Base-by-base conservation (phyloP, 2,329 filamentous ascomycete species). In the Akanthomyces uredinophilus region DNA sequence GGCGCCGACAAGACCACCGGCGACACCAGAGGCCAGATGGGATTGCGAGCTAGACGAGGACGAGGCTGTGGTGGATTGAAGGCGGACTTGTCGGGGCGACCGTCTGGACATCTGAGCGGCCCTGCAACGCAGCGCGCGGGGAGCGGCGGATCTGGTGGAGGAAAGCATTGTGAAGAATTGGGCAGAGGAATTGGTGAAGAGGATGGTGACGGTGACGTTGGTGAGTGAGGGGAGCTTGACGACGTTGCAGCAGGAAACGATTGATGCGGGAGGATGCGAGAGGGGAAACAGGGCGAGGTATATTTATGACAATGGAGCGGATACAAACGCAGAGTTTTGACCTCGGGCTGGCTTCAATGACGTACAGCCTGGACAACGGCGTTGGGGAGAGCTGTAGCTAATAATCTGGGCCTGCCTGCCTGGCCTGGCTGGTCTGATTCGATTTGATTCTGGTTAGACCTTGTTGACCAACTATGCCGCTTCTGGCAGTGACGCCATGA, bases 1-100 rank as follows among this genome's bases (percentile, higher is more conserved):
- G 2, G 77, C 78, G 18, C 77, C 79, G 7, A 70, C 75, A 4
- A 81, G 63, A 50, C 80, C 80, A 43, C 80, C 79, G 4, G 74
- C 74, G 1, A 79, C 63, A 56, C 79, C 80, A 2, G 76, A 70
- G 2, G 69, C 73, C 51, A 80, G 66, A 60, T 78, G 72, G 2
- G 74, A 74, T 51, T 65, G 65, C 8, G 66, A 64, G 35, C 59
- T 64, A 41, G 69, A 64, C 14, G 72, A 67, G 5, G 73, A 63
- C 8, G 73, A 66, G 8, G 49, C 6, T 5, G 57, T 32, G 16
- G 77, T 74, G 1, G 79, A 80, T 65, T 81, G 78, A 69, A 76
- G 75, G 44, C 79, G 78, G 18, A 41, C 16, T 1, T 60, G 57
- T 52, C 37, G 37, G 7, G 35, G 57, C n/a, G 22, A 14, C 24